Percentiles rank a stretch among this genome's conserved stretches.
Evolutionary conservation across 2,329 filamentous ascomycete species (phyloP).

Genomic region (Fusarium lateritium): DNA sequence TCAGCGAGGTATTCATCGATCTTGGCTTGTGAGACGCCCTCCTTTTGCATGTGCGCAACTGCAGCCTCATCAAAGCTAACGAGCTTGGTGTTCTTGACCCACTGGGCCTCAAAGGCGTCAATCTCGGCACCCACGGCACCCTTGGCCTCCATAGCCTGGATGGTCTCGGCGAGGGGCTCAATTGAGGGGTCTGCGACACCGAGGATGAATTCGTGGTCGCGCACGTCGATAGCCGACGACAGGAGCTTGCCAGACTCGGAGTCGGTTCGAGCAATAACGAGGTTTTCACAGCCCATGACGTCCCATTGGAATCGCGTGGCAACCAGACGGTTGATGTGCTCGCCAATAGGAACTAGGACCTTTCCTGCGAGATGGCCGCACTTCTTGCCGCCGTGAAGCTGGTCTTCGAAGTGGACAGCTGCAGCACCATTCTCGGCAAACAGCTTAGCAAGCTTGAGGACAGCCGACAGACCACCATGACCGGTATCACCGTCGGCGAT

Average conservation of each 20-base stretch:
- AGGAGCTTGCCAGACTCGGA: constrained; percentile 94
- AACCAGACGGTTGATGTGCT: constrained; percentile 95
- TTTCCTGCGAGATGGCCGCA: constrained; percentile 97
- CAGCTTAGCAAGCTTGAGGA: constrained; percentile 95
- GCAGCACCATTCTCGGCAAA: constrained; percentile 98
- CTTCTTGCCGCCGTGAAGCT: constrained; percentile 98
- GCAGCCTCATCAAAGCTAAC: constrained; percentile 95
- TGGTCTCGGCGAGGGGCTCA: constrained; percentile 86
- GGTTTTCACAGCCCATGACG: constrained; percentile 94
- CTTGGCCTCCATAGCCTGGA: constrained; percentile 89
- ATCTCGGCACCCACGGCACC: constrained; percentile 86
- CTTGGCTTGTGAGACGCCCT: constrained; percentile 74
- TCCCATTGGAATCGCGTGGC: constrained; percentile 98
- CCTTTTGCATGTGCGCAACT: constrained; percentile 77
- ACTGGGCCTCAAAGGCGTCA: constrained; percentile 86
- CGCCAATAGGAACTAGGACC: constrained; percentile 91
- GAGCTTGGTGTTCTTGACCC: constrained; percentile 89
- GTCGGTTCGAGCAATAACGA: constrained; percentile 95
- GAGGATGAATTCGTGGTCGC: constrained; percentile 97
- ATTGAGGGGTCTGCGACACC: constrained; percentile 82
- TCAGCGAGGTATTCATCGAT: constrained; percentile 77
- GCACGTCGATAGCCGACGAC: constrained; percentile 90
- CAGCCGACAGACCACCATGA: constrained; percentile 91
- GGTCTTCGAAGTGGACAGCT: constrained; percentile 97
- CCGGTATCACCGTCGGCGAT: constrained; percentile 97